A percentile compares a stretch with the other conserved stretches of the same genome.
These are phyloP conservation scores for Coemansia sp. DNA, from an alignment of 192 early-diverging fungal genomes.

Conservation along the genomic window DNA sequence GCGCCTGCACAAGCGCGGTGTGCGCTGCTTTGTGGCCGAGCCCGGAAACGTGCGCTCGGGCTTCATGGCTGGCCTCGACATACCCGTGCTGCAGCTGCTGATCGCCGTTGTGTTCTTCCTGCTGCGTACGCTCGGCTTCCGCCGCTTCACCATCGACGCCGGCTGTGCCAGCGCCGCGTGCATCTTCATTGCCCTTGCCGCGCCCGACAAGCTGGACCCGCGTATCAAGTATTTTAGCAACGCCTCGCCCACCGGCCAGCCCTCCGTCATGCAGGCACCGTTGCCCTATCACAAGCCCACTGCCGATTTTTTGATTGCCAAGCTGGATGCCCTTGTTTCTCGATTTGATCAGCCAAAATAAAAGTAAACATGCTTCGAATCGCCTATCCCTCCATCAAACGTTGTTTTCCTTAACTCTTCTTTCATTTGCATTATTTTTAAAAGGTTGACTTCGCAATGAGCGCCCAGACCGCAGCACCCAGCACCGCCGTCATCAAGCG, in stretches of 20 bases:
- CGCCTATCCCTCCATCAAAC: no score
- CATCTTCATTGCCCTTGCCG: constrained; percentile 14
- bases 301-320: constrained; percentile 14
- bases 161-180: constrained; percentile 13
- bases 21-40: constrained; percentile 37
- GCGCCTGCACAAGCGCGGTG: not conserved
- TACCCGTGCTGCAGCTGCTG: constrained; percentile 16
- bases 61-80: constrained; percentile 27
- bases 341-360: not conserved
- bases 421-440: constrained; percentile 3
- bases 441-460: constrained; percentile 10
- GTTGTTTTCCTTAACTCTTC: not conserved
- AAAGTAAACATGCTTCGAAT: not conserved
- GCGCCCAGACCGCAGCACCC: constrained; percentile 8
- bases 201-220: constrained; percentile 14
- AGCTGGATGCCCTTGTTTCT: constrained; percentile 18
- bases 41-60: constrained; percentile 44
- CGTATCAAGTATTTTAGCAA: constrained; percentile 39
- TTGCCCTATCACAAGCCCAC: not conserved
- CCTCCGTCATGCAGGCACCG: constrained; percentile 18
- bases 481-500: constrained; percentile 43
- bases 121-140: constrained; percentile 19
- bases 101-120: constrained; percentile 25
- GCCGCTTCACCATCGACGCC: constrained; percentile 35
- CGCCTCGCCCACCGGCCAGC: constrained; percentile 12